Evolutionary conservation across 371 early-diverging fungal species (phyloP).

Genomic region (Blyttiomyces sp.): DNA sequence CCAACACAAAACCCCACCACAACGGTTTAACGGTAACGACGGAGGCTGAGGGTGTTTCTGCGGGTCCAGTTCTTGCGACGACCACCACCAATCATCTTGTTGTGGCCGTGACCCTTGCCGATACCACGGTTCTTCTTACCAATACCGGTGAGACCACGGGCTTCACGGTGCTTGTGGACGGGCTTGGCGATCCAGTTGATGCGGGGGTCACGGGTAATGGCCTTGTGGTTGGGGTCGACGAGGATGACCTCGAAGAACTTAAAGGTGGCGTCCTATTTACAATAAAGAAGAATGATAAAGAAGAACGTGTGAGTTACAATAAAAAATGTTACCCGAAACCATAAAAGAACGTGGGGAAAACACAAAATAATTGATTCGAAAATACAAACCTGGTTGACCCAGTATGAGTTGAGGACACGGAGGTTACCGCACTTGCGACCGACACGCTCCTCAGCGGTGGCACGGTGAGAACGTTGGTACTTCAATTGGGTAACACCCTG

Average conservation of each 20-base stretch:
- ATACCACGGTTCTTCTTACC: conserved; percentile 97
- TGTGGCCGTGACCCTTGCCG: conserved; percentile 97
- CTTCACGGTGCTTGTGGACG: conserved; percentile 98
- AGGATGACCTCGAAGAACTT: conserved; percentile 99
- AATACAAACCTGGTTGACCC: conserved; percentile 78
- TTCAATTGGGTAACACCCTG: conserved; percentile 98
- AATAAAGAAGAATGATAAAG: not conserved
- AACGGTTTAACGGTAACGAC: too few relatives aligned
- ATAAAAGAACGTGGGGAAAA: not conserved
- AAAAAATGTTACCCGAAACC: too few relatives aligned
- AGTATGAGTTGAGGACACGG: conserved; percentile 98
- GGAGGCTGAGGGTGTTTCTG: conserved; percentile 63
- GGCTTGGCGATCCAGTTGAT: conserved; percentile 98
- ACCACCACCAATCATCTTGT: conserved; percentile 98
- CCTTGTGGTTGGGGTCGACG: conserved; percentile 95
- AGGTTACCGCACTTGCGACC: conserved; percentile 93
- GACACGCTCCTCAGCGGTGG: conserved; percentile 95
- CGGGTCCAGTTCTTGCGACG: conserved; percentile 76
- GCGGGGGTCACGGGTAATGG: conserved; percentile 96
- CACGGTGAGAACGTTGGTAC: conserved; percentile 88
- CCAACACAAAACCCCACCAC: too few relatives aligned
- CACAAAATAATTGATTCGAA: not conserved
- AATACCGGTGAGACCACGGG: conserved; percentile 95
- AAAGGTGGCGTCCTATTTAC: conserved; percentile 92
- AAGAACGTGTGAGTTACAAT: too few relatives aligned